Base-by-base conservation (phyloP, 148 eudicot genomes). In the Polygonum aviculare region DNA sequence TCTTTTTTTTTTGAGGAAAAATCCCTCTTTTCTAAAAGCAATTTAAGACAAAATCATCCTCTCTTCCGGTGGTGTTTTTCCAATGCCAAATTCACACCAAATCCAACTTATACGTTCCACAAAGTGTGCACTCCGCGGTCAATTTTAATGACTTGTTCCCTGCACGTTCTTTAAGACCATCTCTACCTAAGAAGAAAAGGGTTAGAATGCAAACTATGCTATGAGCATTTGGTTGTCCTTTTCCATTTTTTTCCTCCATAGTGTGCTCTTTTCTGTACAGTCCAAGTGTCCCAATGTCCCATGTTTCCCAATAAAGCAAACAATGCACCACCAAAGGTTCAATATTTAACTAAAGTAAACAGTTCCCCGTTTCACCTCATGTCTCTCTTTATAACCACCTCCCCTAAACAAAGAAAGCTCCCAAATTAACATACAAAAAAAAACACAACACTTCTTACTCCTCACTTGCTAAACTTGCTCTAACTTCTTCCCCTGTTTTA, bases 301-400 rank as follows among this genome's bases (percentile, higher is more conserved):
- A 85, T 85, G 87, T 82, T 82, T 85, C 87, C 77, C 70, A 63
- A 59, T 77, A 76, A 76, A 76, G 77, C 71, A 59, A 57, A 55
- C 31, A 26, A 14, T 73, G 35, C 39, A n/a, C 21, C 19, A 35
- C 49, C 49, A 54, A 85, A 80, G 77, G 80, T 82, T 36, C 44
- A 6, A 67, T 15, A 35, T 36, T 67, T 35, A 4, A 38, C 65
- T 49, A 77, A 78, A 79, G 80, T 73, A 72, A 45, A 82, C 50
- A 82, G 81, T 80, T 31, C 69, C 69, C 69, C 38, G 12, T 16
- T 67, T 2, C 71, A 65, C 71, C 71, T 65, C 36, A 14, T 36
- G n/a, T 67, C 41, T 35, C 44, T 67, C 19, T 67, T 33, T 67
- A 67, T 67, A 67, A 67, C 0, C 12, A 60, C 69, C 69, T 26